Base-by-base conservation (phyloP, 306 rosid genomes). In the Lotus japonicus region DNA sequence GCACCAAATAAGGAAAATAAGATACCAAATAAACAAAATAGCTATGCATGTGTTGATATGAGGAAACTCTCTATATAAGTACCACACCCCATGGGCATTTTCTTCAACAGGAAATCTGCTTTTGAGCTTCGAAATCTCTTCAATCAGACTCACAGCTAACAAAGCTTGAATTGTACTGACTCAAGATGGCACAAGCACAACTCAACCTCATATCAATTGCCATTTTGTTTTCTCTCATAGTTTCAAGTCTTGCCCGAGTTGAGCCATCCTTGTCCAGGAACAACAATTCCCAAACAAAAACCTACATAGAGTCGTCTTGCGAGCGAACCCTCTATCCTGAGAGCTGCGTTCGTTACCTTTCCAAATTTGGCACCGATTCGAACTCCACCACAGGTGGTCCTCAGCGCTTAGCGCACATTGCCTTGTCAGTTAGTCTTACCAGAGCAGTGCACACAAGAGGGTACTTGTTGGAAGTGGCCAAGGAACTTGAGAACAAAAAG, bases 241-340 rank as follows among this genome's bases (percentile, higher is more conserved):
- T 68, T 13, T 41, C 21, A 43, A 33, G 26, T 58, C 38, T 72
- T 3, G 39, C 59, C 48, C 41, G 5, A 1, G 77, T 21, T 1
- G 79, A 75, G 12, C 53, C 85, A 7, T 11, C 84, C 2, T 11
- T 69, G 17, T 31, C 64, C 0, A 23, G 43, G 18, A 77, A 59
- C 0, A 77, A 59, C 0, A n/a, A 39, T 7, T 16, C 87, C 3
- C 36, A 55, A 51, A 31, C 79, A 16, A 58, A 39, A 23, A 59
- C 74, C 26, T 80, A 68, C 61, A 74, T 89, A n/a, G 48, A 81
- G 16, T 51, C 84, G 0, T 73, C 92, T n/a, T 89, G 96, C 76
- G 67, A 19, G 1, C 52, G 43, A 59, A 86, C 92, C 4, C 82
- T 41, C 4, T 89, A 82, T 70, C 83, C 77, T 0, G 21, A 66